These are phyloP conservation scores for Chimonanthus praecox DNA, from an alignment of 164 flowering plant genomes.

Conservation along the genomic window DNA sequence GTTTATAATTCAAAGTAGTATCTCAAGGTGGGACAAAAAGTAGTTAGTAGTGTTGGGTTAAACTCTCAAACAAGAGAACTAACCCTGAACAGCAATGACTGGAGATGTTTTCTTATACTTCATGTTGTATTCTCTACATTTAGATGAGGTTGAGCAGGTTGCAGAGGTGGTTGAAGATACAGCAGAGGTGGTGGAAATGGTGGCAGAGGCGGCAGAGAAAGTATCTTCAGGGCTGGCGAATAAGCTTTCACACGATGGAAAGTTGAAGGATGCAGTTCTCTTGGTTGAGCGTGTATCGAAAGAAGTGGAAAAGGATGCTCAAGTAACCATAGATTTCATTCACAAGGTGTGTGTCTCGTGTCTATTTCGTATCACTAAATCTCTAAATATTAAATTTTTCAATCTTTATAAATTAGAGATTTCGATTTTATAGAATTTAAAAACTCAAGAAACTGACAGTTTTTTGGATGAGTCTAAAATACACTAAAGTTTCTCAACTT, in stretches of 20 bases:
- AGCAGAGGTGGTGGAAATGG: constrained; percentile 26
- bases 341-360: constrained; percentile 24
- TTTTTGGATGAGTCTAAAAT: not conserved
- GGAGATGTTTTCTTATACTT: too few relatives aligned
- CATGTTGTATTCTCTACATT: not conserved
- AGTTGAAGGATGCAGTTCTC: constrained; percentile 22
- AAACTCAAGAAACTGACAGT: too few relatives aligned
- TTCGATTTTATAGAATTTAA: not conserved
- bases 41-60: not conserved
- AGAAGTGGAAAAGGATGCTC: constrained; percentile 26
- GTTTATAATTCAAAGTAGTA: not conserved
- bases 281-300: constrained; percentile 21
- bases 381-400: not conserved
- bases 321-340: constrained; percentile 22
- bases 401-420: too few relatives aligned
- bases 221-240: constrained; percentile 22
- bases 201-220: constrained; percentile 30
- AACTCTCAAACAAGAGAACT: too few relatives aligned
- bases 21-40: not conserved
- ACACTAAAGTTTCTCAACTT: too few relatives aligned
- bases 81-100: too few relatives aligned
- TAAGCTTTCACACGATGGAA: constrained; percentile 23
- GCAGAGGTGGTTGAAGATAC: constrained; percentile 24
- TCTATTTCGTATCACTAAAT: too few relatives aligned
- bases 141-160: constrained; percentile 10